Conservation (phyloP, 192 early-diverging fungal species). For the Rhizophagus sp. region DNA sequence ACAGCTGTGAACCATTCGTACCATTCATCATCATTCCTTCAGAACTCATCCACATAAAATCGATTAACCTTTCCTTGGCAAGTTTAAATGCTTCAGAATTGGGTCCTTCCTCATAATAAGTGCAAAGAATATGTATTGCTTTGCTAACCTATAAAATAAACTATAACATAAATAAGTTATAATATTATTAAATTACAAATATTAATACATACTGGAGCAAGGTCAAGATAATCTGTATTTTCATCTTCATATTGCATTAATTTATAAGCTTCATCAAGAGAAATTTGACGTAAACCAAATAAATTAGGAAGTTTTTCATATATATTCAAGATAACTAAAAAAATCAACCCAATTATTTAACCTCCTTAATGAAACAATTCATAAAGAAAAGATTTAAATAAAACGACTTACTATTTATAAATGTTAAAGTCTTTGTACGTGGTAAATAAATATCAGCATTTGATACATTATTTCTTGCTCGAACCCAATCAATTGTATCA, state of each 20-base stretch:
- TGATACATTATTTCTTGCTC: constrained; percentile 80
- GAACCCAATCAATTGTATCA: constrained; percentile 79
- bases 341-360: not conserved
- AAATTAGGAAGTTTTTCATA: constrained; percentile 74
- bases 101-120: constrained; percentile 82
- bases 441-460: constrained; percentile 83
- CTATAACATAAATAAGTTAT: not conserved
- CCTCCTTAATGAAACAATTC: not conserved
- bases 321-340: constrained; percentile 52
- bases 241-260: constrained; percentile 88
- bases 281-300: constrained; percentile 59
- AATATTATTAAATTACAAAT: not conserved
- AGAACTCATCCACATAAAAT: constrained; percentile 89
- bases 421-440: constrained; percentile 74
- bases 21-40: constrained; percentile 95
- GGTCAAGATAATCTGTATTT: constrained; percentile 85
- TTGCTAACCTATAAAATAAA: constrained; percentile 63
- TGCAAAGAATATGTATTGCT: constrained; percentile 86
- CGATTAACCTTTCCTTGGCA: constrained; percentile 70
- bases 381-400: constrained; percentile 8
- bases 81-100: constrained; percentile 77
- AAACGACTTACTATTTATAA: constrained; percentile 61
- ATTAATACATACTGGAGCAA: constrained; percentile 75
- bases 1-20: constrained; percentile 96
- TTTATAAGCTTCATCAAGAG: constrained; percentile 72